Evolutionary conservation across 2,329 filamentous ascomycete genomes (phyloP), one percentile per base, ranked within the genome.

Genomic region (Cladobotryum protrusum): DNA sequence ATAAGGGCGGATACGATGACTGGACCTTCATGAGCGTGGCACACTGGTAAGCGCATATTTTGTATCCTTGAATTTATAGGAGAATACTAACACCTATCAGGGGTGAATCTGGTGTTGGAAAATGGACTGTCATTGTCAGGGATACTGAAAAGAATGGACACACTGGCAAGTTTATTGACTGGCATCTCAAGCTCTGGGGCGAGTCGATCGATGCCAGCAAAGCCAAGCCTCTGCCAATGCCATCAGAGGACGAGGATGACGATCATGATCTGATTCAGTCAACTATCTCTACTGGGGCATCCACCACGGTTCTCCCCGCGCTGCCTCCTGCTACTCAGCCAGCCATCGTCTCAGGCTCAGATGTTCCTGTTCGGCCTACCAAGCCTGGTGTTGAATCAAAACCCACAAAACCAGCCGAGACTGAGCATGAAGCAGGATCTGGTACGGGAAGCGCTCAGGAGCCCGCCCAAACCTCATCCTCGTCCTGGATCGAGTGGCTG

Each of bases 1-100:
- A 77, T 34, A 64, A 71, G 1, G 68, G 71, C 18, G 93, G 93
- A 8, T 99, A 97, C 65, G 73, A 84, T 35, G 89, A 97, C 70
- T 99, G 93, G 93, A 97, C 92, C 0, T 99, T 99, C 62, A 99
- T 99, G 93, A 95, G 86, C 54, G 93, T 99, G 35, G 91, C 85
- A 56, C 93, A 99, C 66, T 99, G 91, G 87, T 90, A 77, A 69
- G 84, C 24, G 6, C 24, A 6, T 29, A 6, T 69, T 17, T 11
- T 35, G 3, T 14, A 1, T 1, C 19, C 41, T 43, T n/a, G 6
- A 13, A 37, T 37, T 12, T 5, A 9, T 6, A 37, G n/a, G 35
- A 37, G 14, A 37, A 18, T 44, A 47, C 67, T 74, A 63, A 74
- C 58, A 47, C 48, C 41, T 33, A 11, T 1, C 48, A 90, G 87